Conservation (phyloP, 192 early-diverging fungal genomes). For the Coemansia sp. region DNA sequence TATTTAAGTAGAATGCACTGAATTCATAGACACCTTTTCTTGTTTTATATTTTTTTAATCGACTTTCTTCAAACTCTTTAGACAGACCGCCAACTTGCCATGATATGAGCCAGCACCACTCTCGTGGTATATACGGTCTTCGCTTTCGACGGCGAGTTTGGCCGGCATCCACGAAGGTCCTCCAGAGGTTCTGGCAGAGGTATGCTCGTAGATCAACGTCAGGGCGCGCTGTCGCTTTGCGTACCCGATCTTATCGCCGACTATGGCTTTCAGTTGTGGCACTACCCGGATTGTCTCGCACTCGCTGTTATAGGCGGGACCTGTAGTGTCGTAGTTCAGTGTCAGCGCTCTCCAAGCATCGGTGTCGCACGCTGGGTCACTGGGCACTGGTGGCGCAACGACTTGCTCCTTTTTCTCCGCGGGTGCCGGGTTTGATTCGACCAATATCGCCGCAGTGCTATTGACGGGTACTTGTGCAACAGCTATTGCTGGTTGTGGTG, state of each 20-base stretch:
- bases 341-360: conserved; percentile 37
- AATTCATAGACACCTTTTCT: neutral
- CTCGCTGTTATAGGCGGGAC: conserved; percentile 27
- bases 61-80: conserved; percentile 32
- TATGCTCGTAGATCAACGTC: conserved; percentile 20
- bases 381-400: neutral
- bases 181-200: neutral
- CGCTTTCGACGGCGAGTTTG: conserved; percentile 25
- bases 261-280: conserved; percentile 36
- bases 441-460: neutral
- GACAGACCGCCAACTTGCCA: conserved; percentile 24
- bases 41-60: neutral
- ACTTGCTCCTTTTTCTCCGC: neutral
- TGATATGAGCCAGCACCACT: conserved; percentile 41
- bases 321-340: conserved; percentile 32
- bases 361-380: neutral
- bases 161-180: conserved; percentile 23
- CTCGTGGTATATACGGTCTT: conserved; percentile 16
- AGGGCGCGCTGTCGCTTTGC: conserved; percentile 31
- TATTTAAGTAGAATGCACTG: neutral
- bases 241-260: conserved; percentile 38
- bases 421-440: neutral
- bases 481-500: neutral
- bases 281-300: conserved; percentile 16
- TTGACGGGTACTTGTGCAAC: neutral